phyloP scores from a whole-genome alignment of 2,329 filamentous ascomycete genomes.

The Penicillium rolfsii region DNA sequence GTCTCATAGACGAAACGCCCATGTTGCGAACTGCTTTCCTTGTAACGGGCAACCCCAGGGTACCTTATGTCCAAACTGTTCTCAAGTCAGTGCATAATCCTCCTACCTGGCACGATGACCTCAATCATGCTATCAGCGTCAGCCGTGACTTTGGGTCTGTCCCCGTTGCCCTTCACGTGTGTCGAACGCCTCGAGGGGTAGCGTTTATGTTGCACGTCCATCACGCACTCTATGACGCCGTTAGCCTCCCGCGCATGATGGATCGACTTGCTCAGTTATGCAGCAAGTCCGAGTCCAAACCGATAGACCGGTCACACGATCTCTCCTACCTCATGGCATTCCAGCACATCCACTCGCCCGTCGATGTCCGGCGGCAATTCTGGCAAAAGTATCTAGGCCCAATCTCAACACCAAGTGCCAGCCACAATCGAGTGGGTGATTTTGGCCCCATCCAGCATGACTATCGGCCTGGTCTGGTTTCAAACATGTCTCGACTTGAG shows the following conservation, averaged over 20 bases:
- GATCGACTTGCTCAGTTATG: constrained; percentile 54
- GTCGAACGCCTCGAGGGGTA: constrained; percentile 37
- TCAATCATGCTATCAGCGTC: constrained; percentile 16
- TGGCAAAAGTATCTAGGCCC: constrained; percentile 48
- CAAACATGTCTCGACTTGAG: constrained; percentile 48
- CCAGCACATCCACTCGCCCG: constrained; percentile 30
- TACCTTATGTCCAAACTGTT: constrained; percentile 68
- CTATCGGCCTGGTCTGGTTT: constrained; percentile 56
- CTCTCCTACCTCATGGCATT: constrained; percentile 50
- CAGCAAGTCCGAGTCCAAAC: constrained; percentile 28
- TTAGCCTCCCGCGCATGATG: constrained; percentile 71
- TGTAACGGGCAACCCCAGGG: constrained; percentile 48
- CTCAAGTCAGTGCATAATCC: constrained; percentile 46
- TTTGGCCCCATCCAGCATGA: constrained; percentile 30
- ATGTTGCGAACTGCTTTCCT: constrained; percentile 72
- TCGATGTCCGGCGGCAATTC: constrained; percentile 45
- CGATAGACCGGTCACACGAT: constrained; percentile 29
- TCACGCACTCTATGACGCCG: constrained; percentile 85
- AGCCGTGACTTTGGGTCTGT: constrained; percentile 22
- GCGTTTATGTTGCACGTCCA: constrained; percentile 66
- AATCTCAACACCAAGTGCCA: constrained; percentile 5
- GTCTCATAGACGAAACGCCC: constrained; percentile 58
- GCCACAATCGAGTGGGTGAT: constrained; percentile 8
- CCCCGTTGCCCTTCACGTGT: constrained; percentile 42
- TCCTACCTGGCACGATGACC: constrained; percentile 35